Percentiles rank a stretch among this genome's conserved stretches.
phyloP scores from a whole-genome alignment of 768 basidiomycete genomes.

The Tylopilus sp. region DNA sequence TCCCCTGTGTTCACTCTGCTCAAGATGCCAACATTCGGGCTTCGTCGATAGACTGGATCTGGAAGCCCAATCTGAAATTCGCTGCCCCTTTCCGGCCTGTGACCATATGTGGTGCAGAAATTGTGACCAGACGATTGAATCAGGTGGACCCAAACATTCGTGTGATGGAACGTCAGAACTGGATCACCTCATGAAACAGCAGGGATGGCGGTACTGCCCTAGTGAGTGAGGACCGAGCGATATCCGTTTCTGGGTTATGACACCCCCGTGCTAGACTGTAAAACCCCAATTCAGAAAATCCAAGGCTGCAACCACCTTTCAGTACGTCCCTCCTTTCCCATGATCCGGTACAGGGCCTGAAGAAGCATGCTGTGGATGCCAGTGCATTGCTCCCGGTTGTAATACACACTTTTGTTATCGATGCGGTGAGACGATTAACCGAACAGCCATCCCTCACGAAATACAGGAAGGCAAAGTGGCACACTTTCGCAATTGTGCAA shows the following conservation, averaged over 20 bases:
- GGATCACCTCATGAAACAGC: conserved; percentile 44
- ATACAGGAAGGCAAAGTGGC: conserved; percentile 28
- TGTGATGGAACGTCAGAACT: conserved; percentile 59
- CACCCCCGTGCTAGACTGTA: conserved; percentile 33
- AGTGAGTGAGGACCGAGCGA: conserved; percentile 32
- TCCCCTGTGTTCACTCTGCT: background rate
- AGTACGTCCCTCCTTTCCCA: conserved; percentile 31
- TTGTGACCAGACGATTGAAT: conserved; percentile 43
- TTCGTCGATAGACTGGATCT: conserved; percentile 51
- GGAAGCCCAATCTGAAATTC: conserved; percentile 36
- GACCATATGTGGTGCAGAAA: conserved; percentile 56
- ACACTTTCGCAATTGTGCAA: conserved; percentile 32
- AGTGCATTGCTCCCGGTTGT: conserved; percentile 57
- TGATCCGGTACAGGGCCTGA: background rate
- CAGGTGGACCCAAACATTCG: conserved; percentile 42
- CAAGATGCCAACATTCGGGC: conserved; percentile 49
- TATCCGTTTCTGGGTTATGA: background rate
- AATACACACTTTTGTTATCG: conserved; percentile 56
- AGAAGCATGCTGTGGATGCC: background rate
- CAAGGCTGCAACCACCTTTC: conserved; percentile 60
- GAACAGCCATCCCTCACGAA: conserved; percentile 33
- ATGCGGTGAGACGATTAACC: conserved; percentile 46
- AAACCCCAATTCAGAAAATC: conserved; percentile 48
- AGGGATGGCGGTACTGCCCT: conserved; percentile 65
- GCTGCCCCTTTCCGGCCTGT: conserved; percentile 50